Base-by-base conservation (phyloP, 2,329 filamentous ascomycete genomes). In the Ophiostoma montium region DNA sequence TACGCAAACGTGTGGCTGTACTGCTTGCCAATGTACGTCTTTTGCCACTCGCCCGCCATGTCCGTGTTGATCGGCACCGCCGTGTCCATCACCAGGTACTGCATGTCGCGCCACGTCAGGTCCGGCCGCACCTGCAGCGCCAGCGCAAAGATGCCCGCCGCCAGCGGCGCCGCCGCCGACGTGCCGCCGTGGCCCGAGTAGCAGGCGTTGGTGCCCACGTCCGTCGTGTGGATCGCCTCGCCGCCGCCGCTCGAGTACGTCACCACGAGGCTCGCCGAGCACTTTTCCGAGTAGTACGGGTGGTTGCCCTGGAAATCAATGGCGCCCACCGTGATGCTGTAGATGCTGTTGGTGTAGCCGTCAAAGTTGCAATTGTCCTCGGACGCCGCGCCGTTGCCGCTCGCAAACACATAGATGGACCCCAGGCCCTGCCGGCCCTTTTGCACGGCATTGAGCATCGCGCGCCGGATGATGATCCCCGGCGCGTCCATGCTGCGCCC, bases 281-380 rank as follows among this genome's bases (percentile, higher is more conserved):
- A 98, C 54, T 86, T 83, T 65, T 98, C 92, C 0, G 90, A 95
- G 65, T 98, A 98, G 63, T 90, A 92, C 0, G 92, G 89, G 61
- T 96, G 90, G n/a, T 76, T 66, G 35, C 90, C 89, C 56, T 84
- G 80, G 52, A 86, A 76, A 62, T 95, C 89, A 54, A 98, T 83
- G 32, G 90, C 90, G 35, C 92, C 92, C 16, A 98, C 88, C 0
- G 89, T 95, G 58, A 98, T 92, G 63, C 88, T 95, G 72, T 96
- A 98, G 58, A 98, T 98, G 62, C 89, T 95, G 70, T 98, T 98
- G 52, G 92, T 98, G 67, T 98, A 98, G 35, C 92, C 92, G 62
- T 98, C 92, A 63, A 98, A 98, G 64, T 98, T 98, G 74, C 92
- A 98, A 66, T 98, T 96, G 64, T 98, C 92, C 43, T 86, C 89